Evolutionary conservation across 192 early-diverging fungal species (phyloP).

Genomic region (Coemansia nantahalensis): DNA sequence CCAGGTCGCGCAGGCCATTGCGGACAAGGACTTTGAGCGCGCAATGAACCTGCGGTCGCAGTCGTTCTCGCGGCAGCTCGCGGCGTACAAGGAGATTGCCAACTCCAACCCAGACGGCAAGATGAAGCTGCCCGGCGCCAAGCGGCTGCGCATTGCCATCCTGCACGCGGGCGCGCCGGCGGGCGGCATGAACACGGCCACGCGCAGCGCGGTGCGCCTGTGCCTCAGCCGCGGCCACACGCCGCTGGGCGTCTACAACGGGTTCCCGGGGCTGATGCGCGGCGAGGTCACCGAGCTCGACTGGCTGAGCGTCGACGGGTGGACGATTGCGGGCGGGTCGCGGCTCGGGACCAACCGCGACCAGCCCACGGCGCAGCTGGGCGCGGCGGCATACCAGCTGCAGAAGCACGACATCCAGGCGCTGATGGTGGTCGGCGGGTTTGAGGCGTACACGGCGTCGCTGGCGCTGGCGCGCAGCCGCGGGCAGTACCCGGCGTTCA

Average conservation of each 20-base stretch:
- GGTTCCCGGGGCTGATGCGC: slow-evolving; percentile 83
- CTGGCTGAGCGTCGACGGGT: slow-evolving; percentile 86
- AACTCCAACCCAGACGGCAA: slow-evolving; percentile 40
- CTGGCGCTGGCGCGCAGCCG: slow-evolving; percentile 69
- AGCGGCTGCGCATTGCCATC: slow-evolving; percentile 82
- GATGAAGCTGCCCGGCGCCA: slow-evolving; percentile 38
- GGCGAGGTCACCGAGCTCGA: slow-evolving; percentile 75
- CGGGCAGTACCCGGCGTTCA: slow-evolving; percentile 83
- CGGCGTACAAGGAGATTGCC: slow-evolving; percentile 64
- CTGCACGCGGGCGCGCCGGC: slow-evolving; percentile 94
- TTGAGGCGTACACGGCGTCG: slow-evolving; percentile 87
- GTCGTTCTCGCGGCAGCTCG: slow-evolving; percentile 69
- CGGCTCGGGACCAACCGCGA: slow-evolving; percentile 93
- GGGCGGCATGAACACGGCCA: slow-evolving; percentile 97
- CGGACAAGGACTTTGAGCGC: slow-evolving; percentile 75
- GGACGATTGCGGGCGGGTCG: slow-evolving; percentile 90
- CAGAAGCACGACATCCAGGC: slow-evolving; percentile 90
- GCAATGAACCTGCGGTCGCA: slow-evolving; percentile 89
- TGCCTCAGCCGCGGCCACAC: slow-evolving; percentile 86
- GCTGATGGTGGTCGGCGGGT: slow-evolving; percentile 94
- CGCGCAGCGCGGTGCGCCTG: slow-evolving; percentile 78
- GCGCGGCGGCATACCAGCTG: slow-evolving; percentile 87
- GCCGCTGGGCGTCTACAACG: slow-evolving; percentile 87
- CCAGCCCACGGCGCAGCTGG: slow-evolving; percentile 80
- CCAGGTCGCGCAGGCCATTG: slow-evolving; percentile 81